Evolutionary conservation across 2,329 filamentous ascomycete genomes (phyloP).

Genomic region (Ophiostoma triangulosporum): DNA sequence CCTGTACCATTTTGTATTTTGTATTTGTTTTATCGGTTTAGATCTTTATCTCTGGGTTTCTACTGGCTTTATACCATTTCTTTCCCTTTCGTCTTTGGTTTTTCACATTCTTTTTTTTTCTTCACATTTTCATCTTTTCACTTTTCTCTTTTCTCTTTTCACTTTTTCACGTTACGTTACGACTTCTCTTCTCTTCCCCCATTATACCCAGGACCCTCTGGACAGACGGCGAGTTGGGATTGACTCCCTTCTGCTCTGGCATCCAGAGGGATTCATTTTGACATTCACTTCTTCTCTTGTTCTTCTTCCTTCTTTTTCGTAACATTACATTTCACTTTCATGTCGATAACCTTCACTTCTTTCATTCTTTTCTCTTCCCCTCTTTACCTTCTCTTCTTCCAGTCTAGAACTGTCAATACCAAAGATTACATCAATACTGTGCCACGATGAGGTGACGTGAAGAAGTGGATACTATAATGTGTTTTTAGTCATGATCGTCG

Average conservation of each 20-base stretch:
- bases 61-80: too few species aligned
- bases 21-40: not conserved
- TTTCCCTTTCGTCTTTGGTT: not conserved
- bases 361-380: not conserved
- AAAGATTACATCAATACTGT: not conserved
- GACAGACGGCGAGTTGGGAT: not conserved
- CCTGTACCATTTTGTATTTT: not conserved
- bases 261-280: not conserved
- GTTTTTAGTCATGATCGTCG: too few species aligned
- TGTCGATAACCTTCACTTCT: slow-evolving; percentile 3
- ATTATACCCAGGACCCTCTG: not conserved
- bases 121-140: not conserved
- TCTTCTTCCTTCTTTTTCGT: not conserved
- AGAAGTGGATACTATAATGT: too few species aligned
- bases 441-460: not conserved
- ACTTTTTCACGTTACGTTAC: not conserved
- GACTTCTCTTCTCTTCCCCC: not conserved
- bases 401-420: not conserved
- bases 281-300: too few species aligned
- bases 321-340: not conserved
- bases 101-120: not conserved
- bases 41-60: not conserved
- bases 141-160: not conserved
- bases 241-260: not conserved
- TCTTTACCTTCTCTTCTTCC: not conserved